A percentile compares a stretch with the other conserved stretches of the same genome.
phyloP scores from a whole-genome alignment of 129 eudicot genomes.

The Ambrosia artemisiifolia region DNA sequence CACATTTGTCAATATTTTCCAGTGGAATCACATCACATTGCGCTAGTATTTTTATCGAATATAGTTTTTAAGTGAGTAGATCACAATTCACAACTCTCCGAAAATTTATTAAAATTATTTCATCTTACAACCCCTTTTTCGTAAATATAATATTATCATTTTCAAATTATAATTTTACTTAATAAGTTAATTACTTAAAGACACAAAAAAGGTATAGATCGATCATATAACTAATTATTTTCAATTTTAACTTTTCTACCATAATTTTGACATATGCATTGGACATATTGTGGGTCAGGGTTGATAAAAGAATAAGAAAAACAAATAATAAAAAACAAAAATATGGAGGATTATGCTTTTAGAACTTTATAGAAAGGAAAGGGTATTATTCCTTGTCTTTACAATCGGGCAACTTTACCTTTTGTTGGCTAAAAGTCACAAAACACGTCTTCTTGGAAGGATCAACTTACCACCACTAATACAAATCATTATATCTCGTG shows the following conservation, averaged over 20 bases:
- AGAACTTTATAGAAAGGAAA: constrained; percentile 37
- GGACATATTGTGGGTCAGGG: constrained; percentile 19
- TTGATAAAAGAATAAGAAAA: background rate
- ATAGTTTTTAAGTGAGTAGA: no score
- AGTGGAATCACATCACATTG: no score
- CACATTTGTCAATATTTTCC: no score
- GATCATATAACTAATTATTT: background rate
- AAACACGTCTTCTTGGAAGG: constrained; percentile 39
- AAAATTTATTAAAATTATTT: no score
- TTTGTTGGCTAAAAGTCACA: constrained; percentile 43
- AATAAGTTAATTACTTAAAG: no score
- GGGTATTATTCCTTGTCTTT: constrained; percentile 42
- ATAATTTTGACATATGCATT: constrained; percentile 1
- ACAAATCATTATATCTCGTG: constrained; percentile 9
- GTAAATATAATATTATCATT: no score
- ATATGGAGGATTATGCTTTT: constrained; percentile 23
- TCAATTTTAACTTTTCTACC: background rate
- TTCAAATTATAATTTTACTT: no score
- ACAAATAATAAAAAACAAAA: background rate
- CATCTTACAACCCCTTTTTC: no score
- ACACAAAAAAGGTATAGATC: background rate
- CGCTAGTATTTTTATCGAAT: no score
- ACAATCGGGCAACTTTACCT: constrained; percentile 44
- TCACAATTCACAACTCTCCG: no score
- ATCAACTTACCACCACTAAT: constrained; percentile 16